A percentile compares a stretch with the other conserved stretches of the same genome.
Evolutionary conservation across 768 basidiomycete species (phyloP).

Genomic region (Russula earlei): DNA sequence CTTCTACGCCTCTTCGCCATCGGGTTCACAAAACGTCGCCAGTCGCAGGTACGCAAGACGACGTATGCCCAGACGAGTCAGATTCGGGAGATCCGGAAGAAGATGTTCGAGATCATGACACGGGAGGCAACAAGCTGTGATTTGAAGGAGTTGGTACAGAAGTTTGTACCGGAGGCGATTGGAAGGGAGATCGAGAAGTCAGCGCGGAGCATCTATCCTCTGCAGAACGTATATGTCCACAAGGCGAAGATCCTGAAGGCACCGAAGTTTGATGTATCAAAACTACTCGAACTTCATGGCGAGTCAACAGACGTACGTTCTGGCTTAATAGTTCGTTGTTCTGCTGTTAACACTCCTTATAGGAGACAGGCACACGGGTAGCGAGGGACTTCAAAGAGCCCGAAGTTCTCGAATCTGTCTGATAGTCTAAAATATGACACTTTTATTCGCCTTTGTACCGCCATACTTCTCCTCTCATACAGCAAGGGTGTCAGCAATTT

Average conservation of each 20-base stretch:
- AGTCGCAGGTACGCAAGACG: conserved; percentile 95
- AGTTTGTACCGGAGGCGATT: conserved; percentile 98
- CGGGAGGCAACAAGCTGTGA: conserved; percentile 93
- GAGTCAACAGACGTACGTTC: conserved; percentile 83
- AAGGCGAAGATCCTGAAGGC: conserved; percentile 99
- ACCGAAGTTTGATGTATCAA: conserved; percentile 92
- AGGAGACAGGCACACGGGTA: conserved; percentile 94
- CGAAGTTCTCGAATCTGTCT: conserved; percentile 86
- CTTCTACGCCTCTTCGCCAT: conserved; percentile 98
- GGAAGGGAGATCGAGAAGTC: conserved; percentile 99
- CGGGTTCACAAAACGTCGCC: conserved; percentile 96
- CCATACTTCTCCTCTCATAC: conserved; percentile 26
- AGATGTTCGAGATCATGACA: conserved; percentile 99
- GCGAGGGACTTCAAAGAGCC: conserved; percentile 98
- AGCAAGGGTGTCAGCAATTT: conserved; percentile 31
- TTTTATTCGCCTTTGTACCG: conserved; percentile 17
- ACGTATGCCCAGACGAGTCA: conserved; percentile 95
- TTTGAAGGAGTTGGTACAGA: conserved; percentile 96
- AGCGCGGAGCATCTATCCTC: conserved; percentile 89
- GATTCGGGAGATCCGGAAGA: conserved; percentile 94
- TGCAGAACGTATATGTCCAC: conserved; percentile 98
- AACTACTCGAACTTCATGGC: conserved; percentile 93
- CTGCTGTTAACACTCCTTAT: conserved; percentile 19
- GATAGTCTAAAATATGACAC: conserved; percentile 29
- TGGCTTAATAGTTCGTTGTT: neutral